Conservation (phyloP, 371 early-diverging fungal genomes). For the Rhizopus microsporus region DNA sequence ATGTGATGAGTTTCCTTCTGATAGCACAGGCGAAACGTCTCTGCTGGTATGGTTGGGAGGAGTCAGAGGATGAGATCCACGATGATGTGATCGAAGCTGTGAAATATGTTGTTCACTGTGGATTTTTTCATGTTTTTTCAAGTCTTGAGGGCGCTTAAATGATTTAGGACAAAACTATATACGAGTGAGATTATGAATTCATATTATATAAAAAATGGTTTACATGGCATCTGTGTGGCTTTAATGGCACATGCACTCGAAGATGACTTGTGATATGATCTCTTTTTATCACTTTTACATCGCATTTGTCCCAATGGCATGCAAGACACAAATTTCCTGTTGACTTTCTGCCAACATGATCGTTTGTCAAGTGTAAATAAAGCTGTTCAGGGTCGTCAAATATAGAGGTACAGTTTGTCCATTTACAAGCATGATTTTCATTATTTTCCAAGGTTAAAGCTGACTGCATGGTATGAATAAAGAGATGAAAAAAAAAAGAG, state of each 20-base stretch:
- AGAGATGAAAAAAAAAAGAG: background rate
- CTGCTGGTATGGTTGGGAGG: slow-evolving; percentile 25
- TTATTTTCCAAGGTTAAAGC: slow-evolving; percentile 15
- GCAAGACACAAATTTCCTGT: slow-evolving; percentile 84
- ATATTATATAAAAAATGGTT: background rate
- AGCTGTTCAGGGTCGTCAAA: slow-evolving; percentile 81
- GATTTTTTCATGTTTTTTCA: slow-evolving; percentile 87
- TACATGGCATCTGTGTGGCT: slow-evolving; percentile 82
- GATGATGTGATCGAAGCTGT: slow-evolving; percentile 18
- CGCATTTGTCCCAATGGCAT: slow-evolving; percentile 89
- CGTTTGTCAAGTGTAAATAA: slow-evolving; percentile 80
- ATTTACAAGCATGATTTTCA: slow-evolving; percentile 41
- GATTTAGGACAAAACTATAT: slow-evolving; percentile 69
- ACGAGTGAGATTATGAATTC: background rate
- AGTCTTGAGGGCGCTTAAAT: slow-evolving; percentile 90
- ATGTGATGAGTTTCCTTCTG: slow-evolving; percentile 15
- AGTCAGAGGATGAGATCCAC: slow-evolving; percentile 17
- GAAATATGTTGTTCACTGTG: slow-evolving; percentile 59
- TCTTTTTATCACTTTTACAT: slow-evolving; percentile 74
- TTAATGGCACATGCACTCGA: slow-evolving; percentile 89
- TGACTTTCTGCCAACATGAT: slow-evolving; percentile 91
- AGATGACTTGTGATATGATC: slow-evolving; percentile 95
- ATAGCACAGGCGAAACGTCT: slow-evolving; percentile 24
- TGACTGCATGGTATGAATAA: slow-evolving; percentile 16
- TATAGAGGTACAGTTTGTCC: slow-evolving; percentile 48